Evolutionary conservation across 805 yeast genomes (phyloP), one percentile per base, ranked within the genome.

Genomic region (Lachancea cidri): DNA sequence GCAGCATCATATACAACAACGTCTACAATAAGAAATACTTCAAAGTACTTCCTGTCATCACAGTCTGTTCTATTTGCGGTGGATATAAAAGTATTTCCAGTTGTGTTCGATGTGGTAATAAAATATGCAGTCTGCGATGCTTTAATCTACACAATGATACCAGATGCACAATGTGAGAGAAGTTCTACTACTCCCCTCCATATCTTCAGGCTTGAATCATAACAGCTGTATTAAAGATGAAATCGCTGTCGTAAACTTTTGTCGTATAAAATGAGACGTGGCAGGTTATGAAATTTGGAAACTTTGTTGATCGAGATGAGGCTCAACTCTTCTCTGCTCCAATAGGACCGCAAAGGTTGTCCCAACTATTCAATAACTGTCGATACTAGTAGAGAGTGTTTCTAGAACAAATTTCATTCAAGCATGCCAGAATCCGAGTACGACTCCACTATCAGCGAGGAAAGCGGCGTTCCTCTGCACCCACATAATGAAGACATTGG

Each of bases 1-100:
- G 52, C 37, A 58, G 58, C 37, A 50, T 58, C 24, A 55, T 63
- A 7, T 57, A 52, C 38, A 50, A 52, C 33, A 57, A 57, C 39
- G 60, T 58, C 22, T 56, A 57, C 43, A 61, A 58, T 39, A 59
- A 61, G 36, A 59, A 55, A 44, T 57, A 47, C 38, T 56, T 58
- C 46, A 63, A 60, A 36, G 64, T 62, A 2, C 42, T 60, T 13
- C 62, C 64, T 3, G 46, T 61, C 22, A 59, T 61, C 22, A 59
- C 60, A 1, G 53, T 55, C 20, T 62, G 66, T 46, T 60, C 66
- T 18, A 57, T 60, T 2, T 62, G 65, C 40, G 65, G 65, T 37
- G 62, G 60, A 13, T 52, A 52, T 44, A 54, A 53, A 20, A 55
- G 62, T 36, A 49, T 60, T 16, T 54, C 65, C 3, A 55, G 64